Conservation (phyloP, 2,329 filamentous ascomycete species). For the Cordyceps javanica region DNA sequence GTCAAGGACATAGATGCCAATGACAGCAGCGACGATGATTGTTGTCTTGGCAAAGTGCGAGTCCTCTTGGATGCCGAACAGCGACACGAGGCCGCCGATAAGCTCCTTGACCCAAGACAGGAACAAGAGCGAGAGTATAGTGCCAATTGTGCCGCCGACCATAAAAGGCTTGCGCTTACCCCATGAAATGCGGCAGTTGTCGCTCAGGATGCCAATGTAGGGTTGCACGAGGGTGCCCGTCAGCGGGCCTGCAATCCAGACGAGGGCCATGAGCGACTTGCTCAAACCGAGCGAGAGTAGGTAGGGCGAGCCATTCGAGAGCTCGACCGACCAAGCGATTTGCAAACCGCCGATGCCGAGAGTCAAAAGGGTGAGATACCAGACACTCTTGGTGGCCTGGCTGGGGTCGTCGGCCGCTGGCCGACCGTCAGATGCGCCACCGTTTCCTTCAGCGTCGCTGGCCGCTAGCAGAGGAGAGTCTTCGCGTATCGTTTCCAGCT, state of each 20-base stretch:
- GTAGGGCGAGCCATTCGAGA: constrained; percentile 87
- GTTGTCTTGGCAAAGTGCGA: constrained; percentile 57
- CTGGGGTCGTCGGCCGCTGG: constrained; percentile 31
- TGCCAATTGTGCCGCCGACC: constrained; percentile 61
- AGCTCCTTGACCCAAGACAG: constrained; percentile 71
- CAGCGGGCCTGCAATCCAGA: constrained; percentile 78
- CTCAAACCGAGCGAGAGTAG: constrained; percentile 73
- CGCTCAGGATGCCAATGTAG: constrained; percentile 75
- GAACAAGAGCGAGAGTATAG: constrained; percentile 59
- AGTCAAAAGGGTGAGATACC: constrained; percentile 82
- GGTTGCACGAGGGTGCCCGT: constrained; percentile 76
- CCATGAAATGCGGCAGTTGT: constrained; percentile 68
- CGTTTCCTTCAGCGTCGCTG: constrained; percentile 1
- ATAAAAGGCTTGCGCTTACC: constrained; percentile 80
- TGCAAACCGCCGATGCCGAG: constrained; percentile 83
- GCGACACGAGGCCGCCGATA: constrained; percentile 57
- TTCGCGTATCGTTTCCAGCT: constrained; percentile 15
- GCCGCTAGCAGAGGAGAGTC: constrained; percentile 16
- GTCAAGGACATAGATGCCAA: constrained; percentile 85
- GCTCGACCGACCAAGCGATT: constrained; percentile 91
- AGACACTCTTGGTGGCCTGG: constrained; percentile 70
- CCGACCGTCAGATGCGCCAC: neutral
- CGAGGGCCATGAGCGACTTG: constrained; percentile 75
- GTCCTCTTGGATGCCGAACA: constrained; percentile 66
- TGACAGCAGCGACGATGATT: constrained; percentile 72